Conservation (phyloP, 2,329 filamentous ascomycete genomes). For the Periconia digitata region DNA sequence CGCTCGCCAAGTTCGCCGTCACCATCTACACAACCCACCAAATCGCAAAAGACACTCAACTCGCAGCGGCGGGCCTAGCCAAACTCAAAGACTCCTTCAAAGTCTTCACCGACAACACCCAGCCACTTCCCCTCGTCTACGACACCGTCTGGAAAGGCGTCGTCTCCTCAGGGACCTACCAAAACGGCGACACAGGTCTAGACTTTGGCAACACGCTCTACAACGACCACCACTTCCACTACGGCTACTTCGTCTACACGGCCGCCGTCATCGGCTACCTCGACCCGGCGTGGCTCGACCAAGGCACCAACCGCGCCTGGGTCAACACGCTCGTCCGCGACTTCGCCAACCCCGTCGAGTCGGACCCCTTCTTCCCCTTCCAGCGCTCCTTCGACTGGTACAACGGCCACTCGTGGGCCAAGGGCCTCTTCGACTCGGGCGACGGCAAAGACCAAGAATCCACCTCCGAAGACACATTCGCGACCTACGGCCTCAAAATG, state of each 20-base stretch:
- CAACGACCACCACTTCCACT: slow-evolving; percentile 70
- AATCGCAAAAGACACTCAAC: slow-evolving; percentile 61
- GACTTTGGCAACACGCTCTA: slow-evolving; percentile 94
- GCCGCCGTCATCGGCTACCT: slow-evolving; percentile 83
- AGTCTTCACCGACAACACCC: slow-evolving; percentile 51
- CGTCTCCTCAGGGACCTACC: slow-evolving; percentile 72
- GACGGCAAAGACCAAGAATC: slow-evolving; percentile 90
- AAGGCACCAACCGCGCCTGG: slow-evolving; percentile 70
- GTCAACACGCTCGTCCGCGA: slow-evolving; percentile 85
- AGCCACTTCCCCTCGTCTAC: slow-evolving; percentile 58
- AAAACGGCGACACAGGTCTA: slow-evolving; percentile 57
- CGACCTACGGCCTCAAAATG: slow-evolving; percentile 87
- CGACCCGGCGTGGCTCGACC: slow-evolving; percentile 71
- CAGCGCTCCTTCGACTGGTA: slow-evolving; percentile 82
- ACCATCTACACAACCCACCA: slow-evolving; percentile 52
- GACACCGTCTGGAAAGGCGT: slow-evolving; percentile 74
- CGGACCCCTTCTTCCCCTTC: slow-evolving; percentile 75
- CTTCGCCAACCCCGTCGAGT: slow-evolving; percentile 71
- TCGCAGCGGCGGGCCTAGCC: slow-evolving; percentile 54
- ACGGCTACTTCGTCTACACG: slow-evolving; percentile 86
- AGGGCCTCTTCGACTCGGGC: slow-evolving; percentile 70
- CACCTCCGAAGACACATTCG: slow-evolving; percentile 89
- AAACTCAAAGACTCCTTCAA: slow-evolving; percentile 54
- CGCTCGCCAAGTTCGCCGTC: slow-evolving; percentile 48
- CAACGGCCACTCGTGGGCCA: slow-evolving; percentile 90